Evolutionary conservation across 345 rosid genomes (phyloP), one percentile per base, ranked within the genome.

Genomic region (Dovyalis caffra): DNA sequence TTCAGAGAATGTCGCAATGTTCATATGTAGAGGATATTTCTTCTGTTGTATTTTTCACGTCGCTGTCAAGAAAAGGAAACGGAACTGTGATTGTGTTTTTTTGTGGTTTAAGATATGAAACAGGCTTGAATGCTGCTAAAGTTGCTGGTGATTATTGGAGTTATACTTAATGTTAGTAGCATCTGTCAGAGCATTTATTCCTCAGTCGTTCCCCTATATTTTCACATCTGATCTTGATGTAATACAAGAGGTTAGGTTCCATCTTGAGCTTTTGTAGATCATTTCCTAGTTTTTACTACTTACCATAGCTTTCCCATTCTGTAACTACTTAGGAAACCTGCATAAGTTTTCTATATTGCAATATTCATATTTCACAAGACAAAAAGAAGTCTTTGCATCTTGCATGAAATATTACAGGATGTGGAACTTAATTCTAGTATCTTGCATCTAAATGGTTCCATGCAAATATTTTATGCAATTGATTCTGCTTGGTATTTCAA

Each of bases 61-160:
- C 25, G 6, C 8, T 51, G 25, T 20, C 25, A 20, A 20, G 57
- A 51, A 21, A 51, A 18, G 3, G 57, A 51, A 51, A 51, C n/a
- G 57, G 57, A 23, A 51, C 20, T 20, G 10, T 51, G n/a, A 51
- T 20, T 20, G 10, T 12, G 28, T 14, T 12, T 33, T 18, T 16
- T 43, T 20, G 11, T 6, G 51, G 26, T 38, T 28, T 63, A 76
- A 72, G 35, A 38, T 68, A 32, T 81, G 12, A 26, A 77, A 76
- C 83, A 92, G 97, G 96, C 97, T 66, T 90, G 89, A 75, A 84
- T 77, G 90, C 87, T 95, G 82, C 85, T 92, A 58, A 91, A 92
- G 78, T 92, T 98, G 6, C 91, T 95, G 32, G 75, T 86, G 65
- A 82, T 88, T 35, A 90, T 88, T 28, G 97, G 93, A n/a, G 85